Evolutionary conservation across 495 filamentous ascomycete species (phyloP), one percentile per base, ranked within the genome.

Genomic region (Annulohypoxylon moriforme): DNA sequence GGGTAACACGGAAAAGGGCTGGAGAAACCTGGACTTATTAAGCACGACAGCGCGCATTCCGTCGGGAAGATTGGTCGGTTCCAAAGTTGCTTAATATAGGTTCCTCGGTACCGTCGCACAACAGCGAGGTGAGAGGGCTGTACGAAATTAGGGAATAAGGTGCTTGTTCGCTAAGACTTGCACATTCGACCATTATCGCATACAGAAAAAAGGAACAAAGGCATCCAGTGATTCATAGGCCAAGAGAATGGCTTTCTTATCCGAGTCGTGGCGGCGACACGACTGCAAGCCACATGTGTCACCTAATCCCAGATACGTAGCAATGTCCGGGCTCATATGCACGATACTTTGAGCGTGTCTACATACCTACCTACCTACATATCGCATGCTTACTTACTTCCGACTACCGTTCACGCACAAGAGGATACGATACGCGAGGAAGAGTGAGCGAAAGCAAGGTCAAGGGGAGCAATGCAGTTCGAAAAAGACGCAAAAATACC

Each of bases 1-100:
- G 52, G 64, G 64, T 72, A 68, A 56, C 64, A 68, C 57, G 64
- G 60, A 8, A 55, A 62, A 69, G 64, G 61, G 61, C 47, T 65
- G 38, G 55, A 40, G 25, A 34, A 60, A 60, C 42, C 33, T 31
- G 53, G 38, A 20, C 31, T 47, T 56, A 62, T 61, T 61, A 20
- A 55, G 44, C 64, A 64, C 60, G 47, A 59, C 64, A 64, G 55
- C 27, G 38, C 64, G 53, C 36, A 64, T 40, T 1, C 53, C 27
- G 22, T 68, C 69, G 69, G 69, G 64, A 68, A 60, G 59, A 53
- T 57, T 42, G 58, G 22, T 57, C 53, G 25, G 53, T 40, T 36
- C 33, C 33, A 36, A 36, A 11, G 33, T 52, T 72, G 4, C 64
- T 68, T 68, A 64, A 56, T 68, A 64, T 72, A 72, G 64, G 57